phyloP scores from a whole-genome alignment of 805 yeast genomes.

The Schwanniomyces vanrijiae region DNA sequence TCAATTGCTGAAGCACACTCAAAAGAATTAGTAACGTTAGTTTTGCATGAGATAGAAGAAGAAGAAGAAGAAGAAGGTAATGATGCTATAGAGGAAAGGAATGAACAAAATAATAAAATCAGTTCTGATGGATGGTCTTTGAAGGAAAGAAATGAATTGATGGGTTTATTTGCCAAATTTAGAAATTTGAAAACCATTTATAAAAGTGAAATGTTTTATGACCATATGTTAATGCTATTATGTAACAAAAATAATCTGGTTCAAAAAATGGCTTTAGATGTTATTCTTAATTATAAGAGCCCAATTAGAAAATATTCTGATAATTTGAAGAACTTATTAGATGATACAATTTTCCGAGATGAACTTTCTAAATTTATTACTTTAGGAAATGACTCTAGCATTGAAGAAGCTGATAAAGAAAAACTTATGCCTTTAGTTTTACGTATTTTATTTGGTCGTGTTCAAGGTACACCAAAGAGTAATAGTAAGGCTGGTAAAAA shows the following conservation, averaged over 20 bases:
- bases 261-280: slow-evolving; percentile 72
- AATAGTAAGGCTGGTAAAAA: slow-evolving; percentile 74
- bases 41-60: slow-evolving; percentile 36
- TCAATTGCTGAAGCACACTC: slow-evolving; percentile 67
- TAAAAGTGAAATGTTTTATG: slow-evolving; percentile 52
- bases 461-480: slow-evolving; percentile 65
- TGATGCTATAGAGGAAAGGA: slow-evolving; percentile 15
- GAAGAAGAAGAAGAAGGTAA: slow-evolving; percentile 27
- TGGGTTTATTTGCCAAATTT: slow-evolving; percentile 65
- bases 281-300: slow-evolving; percentile 64
- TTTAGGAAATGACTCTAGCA: slow-evolving; percentile 44
- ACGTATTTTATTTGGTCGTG: slow-evolving; percentile 82
- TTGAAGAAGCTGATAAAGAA: slow-evolving; percentile 61
- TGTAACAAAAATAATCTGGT: slow-evolving; percentile 60
- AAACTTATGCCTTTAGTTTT: slow-evolving; percentile 69
- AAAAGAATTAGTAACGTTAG: slow-evolving; percentile 53
- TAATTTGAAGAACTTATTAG: slow-evolving; percentile 70
- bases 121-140: slow-evolving; percentile 36
- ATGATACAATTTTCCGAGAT: slow-evolving; percentile 82
- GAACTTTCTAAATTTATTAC: slow-evolving; percentile 69
- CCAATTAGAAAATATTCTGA: slow-evolving; percentile 68
- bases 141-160: slow-evolving; percentile 55
- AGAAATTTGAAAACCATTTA: slow-evolving; percentile 57
- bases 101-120: slow-evolving; percentile 15
- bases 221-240: slow-evolving; percentile 53